Percentiles rank a stretch among this genome's conserved stretches.
Conservation (phyloP, 2,329 filamentous ascomycete genomes). For the Cladosporium sp. region DNA sequence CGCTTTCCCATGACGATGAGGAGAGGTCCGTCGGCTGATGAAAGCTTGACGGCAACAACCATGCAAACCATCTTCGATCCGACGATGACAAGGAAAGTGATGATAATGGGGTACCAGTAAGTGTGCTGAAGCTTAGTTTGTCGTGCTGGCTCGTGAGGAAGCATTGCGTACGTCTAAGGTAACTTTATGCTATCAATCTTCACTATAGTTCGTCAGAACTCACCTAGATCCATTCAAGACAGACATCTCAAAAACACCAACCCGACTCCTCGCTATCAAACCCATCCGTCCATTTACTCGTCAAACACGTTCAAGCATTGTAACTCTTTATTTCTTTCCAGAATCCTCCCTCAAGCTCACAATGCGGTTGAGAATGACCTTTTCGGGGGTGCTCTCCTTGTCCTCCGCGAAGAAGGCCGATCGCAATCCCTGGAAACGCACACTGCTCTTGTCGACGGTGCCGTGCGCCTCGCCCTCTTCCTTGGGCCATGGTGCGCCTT, state of each 20-base stretch:
- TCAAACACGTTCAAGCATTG: background rate
- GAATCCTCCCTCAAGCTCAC: conserved; percentile 85
- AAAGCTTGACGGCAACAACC: too few species aligned
- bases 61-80: too few species aligned
- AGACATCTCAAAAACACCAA: background rate
- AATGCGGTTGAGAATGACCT: conserved; percentile 83
- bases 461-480: conserved; percentile 64
- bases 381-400: conserved; percentile 63
- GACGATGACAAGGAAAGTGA: too few species aligned
- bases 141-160: too few species aligned
- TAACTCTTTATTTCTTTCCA: conserved; percentile 49
- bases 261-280: conserved; percentile 3
- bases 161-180: too few species aligned
- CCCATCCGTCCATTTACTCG: conserved; percentile 1
- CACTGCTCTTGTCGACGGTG: conserved; percentile 57
- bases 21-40: too few species aligned
- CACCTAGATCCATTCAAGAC: too few species aligned
- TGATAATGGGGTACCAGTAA: too few species aligned
- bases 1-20: too few species aligned
- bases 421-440: conserved; percentile 87
- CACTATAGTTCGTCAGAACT: too few species aligned
- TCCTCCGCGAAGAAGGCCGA: conserved; percentile 87
- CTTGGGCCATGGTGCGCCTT: conserved; percentile 75
- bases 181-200: too few species aligned
- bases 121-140: too few species aligned